Base-by-base conservation (phyloP, 768 basidiomycete genomes). In the Tephrocybe sp. region DNA sequence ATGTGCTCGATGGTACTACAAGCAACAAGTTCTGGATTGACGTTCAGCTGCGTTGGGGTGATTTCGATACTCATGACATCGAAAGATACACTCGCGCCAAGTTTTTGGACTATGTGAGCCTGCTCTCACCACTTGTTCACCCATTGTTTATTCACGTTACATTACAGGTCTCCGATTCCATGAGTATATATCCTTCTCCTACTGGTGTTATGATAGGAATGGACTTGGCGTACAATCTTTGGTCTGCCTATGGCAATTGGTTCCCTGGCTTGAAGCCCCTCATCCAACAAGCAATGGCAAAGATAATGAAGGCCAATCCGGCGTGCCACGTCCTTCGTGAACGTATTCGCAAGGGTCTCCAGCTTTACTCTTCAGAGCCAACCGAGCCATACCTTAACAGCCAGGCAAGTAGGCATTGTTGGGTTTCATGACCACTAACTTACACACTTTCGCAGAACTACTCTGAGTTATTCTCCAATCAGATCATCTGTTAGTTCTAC, bases 251-350 rank as follows among this genome's bases (percentile, higher is more conserved):
- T 61, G 97, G 97, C 54, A 96, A 96, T 67, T 98, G 92, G 92
- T 97, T 98, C 87, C 97, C 97, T 12, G 96, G 97, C 40, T 83
- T 98, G 80, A 98, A 98, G 71, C 95, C 95, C 4, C 79, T 99
- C 54, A 87, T 99, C 52, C 96, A 97, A 67, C 95, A 97, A 70
- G 97, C 96, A 5, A 97, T 99, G 94, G 93, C 90, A 11, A 99
- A 98, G 79, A 89, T 99, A 68, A 96, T 98, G 93, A 99, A 99
- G 71, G 97, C 97, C 46, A 98, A 99, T 63, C 97, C 97, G 20
- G 97, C 97, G 12, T 86, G 89, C 48, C 97, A 98, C 65, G 97
- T 99, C 36, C 75, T 99, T 50, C 90, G 97, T 48, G 97, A 99
- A 72, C 97, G 97, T 72, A 98, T 99, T 61, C 84, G 97, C 60